A percentile compares a stretch with the other conserved stretches of the same genome.
Conservation (phyloP, 192 early-diverging fungal genomes). For the Dissophora ornata region DNA sequence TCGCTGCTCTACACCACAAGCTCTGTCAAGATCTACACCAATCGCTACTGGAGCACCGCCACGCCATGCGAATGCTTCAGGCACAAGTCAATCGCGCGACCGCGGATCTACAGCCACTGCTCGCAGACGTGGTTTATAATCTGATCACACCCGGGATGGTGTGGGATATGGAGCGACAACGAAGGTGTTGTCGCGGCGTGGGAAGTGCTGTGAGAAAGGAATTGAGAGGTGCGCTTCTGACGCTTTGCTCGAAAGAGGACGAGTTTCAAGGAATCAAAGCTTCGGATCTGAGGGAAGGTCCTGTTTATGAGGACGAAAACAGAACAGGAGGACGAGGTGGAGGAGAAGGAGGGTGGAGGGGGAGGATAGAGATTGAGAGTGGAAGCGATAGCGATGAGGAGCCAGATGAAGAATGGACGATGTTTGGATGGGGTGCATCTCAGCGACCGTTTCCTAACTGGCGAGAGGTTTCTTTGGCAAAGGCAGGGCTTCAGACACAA, state of each 20-base stretch:
- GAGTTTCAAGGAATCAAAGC: too few relatives aligned
- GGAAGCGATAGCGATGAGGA: too few relatives aligned
- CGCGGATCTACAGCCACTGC: not conserved
- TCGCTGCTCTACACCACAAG: not conserved
- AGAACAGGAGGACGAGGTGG: constrained; percentile 1
- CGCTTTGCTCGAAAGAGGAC: not conserved
- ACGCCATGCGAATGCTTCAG: not conserved
- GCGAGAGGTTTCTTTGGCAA: constrained; percentile 2
- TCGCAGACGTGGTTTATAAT: not conserved
- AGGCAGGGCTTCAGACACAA: not conserved
- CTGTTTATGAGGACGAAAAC: not conserved
- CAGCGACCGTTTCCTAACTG: constrained; percentile 12
- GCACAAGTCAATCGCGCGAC: not conserved
- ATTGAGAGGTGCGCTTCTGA: not conserved
- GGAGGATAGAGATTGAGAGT: not conserved
- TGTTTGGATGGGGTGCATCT: constrained; percentile 6
- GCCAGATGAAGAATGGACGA: constrained; percentile 6
- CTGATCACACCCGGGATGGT: not conserved
- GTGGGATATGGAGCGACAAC: not conserved
- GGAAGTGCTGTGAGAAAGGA: not conserved
- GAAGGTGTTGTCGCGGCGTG: not conserved
- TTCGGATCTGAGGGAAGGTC: not conserved
- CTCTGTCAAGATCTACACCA: constrained; percentile 5
- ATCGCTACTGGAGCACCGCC: not conserved
- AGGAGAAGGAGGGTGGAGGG: constrained; percentile 2